Conservation (phyloP, 164 flowering plant species). For the Kalanchoe fedtschenkoi region DNA sequence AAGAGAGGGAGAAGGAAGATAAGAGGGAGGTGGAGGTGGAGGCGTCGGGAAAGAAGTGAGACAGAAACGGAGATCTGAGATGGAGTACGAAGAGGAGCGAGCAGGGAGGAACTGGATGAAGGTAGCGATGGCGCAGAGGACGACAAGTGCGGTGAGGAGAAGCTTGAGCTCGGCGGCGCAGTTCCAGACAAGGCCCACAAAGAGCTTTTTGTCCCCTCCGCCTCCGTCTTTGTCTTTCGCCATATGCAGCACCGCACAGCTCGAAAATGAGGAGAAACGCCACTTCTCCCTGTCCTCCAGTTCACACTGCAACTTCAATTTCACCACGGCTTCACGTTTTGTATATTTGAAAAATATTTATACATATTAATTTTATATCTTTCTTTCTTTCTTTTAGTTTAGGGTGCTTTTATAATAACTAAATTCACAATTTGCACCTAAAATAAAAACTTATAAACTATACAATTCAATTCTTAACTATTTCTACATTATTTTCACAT, state of each 20-base stretch:
- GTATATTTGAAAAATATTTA: too few species aligned
- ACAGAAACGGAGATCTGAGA: constrained; percentile 42
- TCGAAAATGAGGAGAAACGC: not conserved
- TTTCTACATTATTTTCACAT: too few species aligned
- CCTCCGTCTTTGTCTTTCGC: constrained; percentile 4
- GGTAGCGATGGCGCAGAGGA: constrained; percentile 9
- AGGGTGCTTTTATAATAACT: too few species aligned
- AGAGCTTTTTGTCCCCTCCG: constrained; percentile 6
- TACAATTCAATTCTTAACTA: too few species aligned
- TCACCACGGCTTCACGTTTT: too few species aligned
- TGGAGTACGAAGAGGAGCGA: constrained; percentile 39
- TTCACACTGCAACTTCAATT: too few species aligned
- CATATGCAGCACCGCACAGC: not conserved
- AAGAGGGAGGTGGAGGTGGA: constrained; percentile 11
- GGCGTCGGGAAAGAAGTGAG: constrained; percentile 18
- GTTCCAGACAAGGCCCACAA: constrained; percentile 12
- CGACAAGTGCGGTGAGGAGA: constrained; percentile 9
- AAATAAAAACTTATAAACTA: too few species aligned
- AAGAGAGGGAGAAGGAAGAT: not conserved
- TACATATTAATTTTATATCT: too few species aligned
- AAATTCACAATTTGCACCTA: too few species aligned
- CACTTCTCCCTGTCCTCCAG: too few species aligned
- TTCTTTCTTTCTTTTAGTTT: too few species aligned
- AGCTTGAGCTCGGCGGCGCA: constrained; percentile 11
- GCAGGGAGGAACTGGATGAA: constrained; percentile 13